A percentile compares a stretch with the other conserved stretches of the same genome.
Conservation (phyloP, 306 rosid genomes). For the Vigna hirtella region DNA sequence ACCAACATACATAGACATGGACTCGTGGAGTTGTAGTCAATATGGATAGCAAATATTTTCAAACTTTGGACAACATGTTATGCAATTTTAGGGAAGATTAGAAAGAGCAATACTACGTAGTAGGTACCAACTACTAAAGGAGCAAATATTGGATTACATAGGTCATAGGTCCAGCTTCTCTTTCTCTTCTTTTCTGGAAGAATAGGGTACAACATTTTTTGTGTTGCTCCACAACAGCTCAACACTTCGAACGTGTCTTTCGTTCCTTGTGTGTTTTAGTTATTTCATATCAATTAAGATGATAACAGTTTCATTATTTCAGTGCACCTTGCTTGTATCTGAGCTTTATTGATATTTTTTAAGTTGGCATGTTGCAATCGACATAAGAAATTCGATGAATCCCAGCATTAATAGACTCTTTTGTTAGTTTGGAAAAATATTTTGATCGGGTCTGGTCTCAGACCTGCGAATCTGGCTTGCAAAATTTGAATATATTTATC, state of each 20-base stretch:
- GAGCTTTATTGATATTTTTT: not conserved
- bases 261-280: too few species aligned
- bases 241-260: not conserved
- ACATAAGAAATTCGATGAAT: not conserved
- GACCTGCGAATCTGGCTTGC: conserved; percentile 7
- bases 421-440: not conserved
- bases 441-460: not conserved
- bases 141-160: not conserved
- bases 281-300: too few species aligned
- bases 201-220: not conserved
- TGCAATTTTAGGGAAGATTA: not conserved
- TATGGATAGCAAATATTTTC: not conserved
- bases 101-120: not conserved
- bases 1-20: not conserved
- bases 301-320: not conserved
- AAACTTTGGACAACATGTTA: not conserved
- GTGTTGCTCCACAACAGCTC: not conserved
- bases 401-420: not conserved
- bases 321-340: not conserved
- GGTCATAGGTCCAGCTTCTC: not conserved
- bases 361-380: not conserved
- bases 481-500: not conserved
- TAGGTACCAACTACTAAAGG: not conserved
- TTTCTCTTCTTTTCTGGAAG: not conserved
- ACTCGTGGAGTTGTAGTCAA: not conserved